These are phyloP conservation scores for Strobilomyces confusus DNA, from an alignment of 768 basidiomycete species.

Conservation along the genomic window DNA sequence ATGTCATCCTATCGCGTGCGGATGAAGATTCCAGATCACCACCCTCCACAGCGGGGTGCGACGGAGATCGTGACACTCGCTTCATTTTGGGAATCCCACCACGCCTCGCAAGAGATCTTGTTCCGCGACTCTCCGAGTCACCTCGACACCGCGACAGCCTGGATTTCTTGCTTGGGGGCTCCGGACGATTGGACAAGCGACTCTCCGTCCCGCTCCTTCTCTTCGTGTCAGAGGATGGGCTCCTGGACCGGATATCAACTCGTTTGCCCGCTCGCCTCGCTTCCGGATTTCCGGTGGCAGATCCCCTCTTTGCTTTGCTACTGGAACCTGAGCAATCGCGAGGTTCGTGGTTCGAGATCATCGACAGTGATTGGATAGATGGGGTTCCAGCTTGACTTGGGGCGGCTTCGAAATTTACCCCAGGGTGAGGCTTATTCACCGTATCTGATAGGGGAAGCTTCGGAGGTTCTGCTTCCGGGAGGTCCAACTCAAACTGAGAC, in stretches of 20 bases:
- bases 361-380: neutral
- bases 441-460: conserved; percentile 22
- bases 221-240: neutral
- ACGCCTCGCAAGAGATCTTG: neutral
- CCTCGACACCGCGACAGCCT: conserved; percentile 7
- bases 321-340: neutral
- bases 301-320: conserved; percentile 7
- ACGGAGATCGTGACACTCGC: conserved; percentile 8
- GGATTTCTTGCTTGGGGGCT: conserved; percentile 22
- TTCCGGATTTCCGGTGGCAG: neutral
- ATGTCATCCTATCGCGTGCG: conserved; percentile 3
- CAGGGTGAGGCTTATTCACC: conserved; percentile 17
- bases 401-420: neutral
- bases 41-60: conserved; percentile 1
- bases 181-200: neutral
- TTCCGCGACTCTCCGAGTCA: neutral
- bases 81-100: neutral
- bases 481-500: conserved; percentile 24
- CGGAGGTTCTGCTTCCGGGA: conserved; percentile 15
- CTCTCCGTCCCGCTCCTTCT: conserved; percentile 2
- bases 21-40: neutral
- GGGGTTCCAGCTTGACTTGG: neutral
- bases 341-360: neutral
- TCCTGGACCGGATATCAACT: neutral
- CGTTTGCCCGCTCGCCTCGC: conserved; percentile 9